Evolutionary conservation across 805 yeast species (phyloP), one percentile per base, ranked within the genome.

Genomic region (Candida ficus): DNA sequence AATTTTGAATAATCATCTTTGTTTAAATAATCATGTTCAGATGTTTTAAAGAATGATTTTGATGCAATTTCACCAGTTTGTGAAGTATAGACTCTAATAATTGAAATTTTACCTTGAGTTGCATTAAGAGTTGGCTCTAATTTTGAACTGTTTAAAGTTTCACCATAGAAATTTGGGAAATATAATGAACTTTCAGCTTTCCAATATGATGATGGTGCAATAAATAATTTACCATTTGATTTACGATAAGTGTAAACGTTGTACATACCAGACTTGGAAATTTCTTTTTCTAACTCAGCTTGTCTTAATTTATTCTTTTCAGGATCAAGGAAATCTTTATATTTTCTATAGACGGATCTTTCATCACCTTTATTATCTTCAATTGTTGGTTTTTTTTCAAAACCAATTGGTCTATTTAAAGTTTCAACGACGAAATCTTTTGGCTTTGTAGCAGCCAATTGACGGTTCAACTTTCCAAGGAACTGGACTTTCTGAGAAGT

Each of bases 141-240:
- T 43, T 58, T 17, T 49, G 54, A 44, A 13, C 68, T 70, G 4
- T 52, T 43, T 28, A 88, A 56, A 2, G 80, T 69, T 18, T 68
- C 69, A 1, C 81, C 91, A 20, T 63, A 57, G 44, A 91, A 67
- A 55, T 89, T 89, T 9, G 98, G 96, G 64, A 93, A 87, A 58
- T 77, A 93, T 35, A 78, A 63, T 0, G 97, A 71, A 54, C 75
- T 82, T 7, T 84, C 90, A 11, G 68, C 63, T 44, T 75, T 76
- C 74, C 91, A 90, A 51, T 75, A 82, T 2, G 89, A 76, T n/a
- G 75, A 68, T 1, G 98, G 98, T 0, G 96, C 76, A 14, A 73
- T 66, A 66, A 89, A 93, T 47, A 90, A 70, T 62, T 89, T 88
- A 19, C 98, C 99, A 29, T 79, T 75, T 3, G 91, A 85, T 50